Conservation (phyloP, 2,329 filamentous ascomycete species). For the Fusarium domesticum region DNA sequence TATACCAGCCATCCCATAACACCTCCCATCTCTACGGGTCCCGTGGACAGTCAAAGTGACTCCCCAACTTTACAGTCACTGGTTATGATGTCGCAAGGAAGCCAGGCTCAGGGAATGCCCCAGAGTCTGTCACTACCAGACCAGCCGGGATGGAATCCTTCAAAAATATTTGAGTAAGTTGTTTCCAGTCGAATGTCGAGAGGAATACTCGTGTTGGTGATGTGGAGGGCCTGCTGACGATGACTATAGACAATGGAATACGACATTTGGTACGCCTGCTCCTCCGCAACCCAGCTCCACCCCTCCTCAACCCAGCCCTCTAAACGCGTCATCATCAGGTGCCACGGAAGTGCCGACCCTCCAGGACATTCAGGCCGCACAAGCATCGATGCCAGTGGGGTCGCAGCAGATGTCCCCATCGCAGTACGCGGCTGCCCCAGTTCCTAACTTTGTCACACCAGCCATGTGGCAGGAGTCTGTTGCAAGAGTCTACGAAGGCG, state of each 20-base stretch:
- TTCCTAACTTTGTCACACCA: constrained; percentile 62
- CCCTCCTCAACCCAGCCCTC: constrained; percentile 46
- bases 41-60: constrained; percentile 73
- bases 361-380: constrained; percentile 51
- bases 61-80: constrained; percentile 70
- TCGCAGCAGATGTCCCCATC: constrained; percentile 48
- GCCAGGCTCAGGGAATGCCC: constrained; percentile 50
- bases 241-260: constrained; percentile 80
- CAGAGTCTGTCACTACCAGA: constrained; percentile 61
- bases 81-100: constrained; percentile 65
- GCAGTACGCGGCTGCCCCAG: constrained; percentile 52
- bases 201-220: not conserved
- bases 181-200: too few species aligned
- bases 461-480: constrained; percentile 74
- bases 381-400: constrained; percentile 42
- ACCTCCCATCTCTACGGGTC: constrained; percentile 72
- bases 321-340: constrained; percentile 54
- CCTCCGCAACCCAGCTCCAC: constrained; percentile 32
- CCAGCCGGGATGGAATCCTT: constrained; percentile 74
- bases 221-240: constrained; percentile 3
- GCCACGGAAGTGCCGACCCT: constrained; percentile 52
- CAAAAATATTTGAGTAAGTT: constrained; percentile 84
- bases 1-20: constrained; percentile 70
- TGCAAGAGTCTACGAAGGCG: constrained; percentile 65
- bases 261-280: constrained; percentile 76